These are phyloP conservation scores for Debaryomyces subglobosus DNA, from an alignment of 1,139 yeast genomes.

Conservation along the genomic window DNA sequence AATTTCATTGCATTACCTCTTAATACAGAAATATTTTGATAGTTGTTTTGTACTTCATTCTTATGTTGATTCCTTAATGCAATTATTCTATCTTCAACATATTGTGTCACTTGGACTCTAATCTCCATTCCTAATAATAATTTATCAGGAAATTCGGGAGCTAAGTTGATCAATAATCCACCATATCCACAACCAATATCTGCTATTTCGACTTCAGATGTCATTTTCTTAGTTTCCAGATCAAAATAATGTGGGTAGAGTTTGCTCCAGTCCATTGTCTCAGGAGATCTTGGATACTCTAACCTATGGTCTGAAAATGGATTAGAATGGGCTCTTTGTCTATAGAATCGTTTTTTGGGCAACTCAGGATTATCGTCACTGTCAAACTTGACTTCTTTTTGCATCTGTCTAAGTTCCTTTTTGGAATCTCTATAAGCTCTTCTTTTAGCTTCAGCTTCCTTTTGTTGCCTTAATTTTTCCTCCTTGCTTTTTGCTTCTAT, in stretches of 20 bases:
- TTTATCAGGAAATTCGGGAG: conserved; percentile 73
- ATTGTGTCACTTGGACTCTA: conserved; percentile 95
- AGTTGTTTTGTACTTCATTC: conserved; percentile 36
- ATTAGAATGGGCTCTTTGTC: conserved; percentile 97
- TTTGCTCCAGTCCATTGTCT: conserved; percentile 82
- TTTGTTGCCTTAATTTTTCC: conserved; percentile 30
- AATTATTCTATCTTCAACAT: conserved; percentile 91
- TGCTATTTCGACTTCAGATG: conserved; percentile 77
- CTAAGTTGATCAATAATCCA: conserved; percentile 79
- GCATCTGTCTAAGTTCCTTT: conserved; percentile 36
- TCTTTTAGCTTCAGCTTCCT: conserved; percentile 41
- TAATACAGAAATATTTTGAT: conserved; percentile 84
- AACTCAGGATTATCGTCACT: conserved; percentile 39
- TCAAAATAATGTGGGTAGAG: conserved; percentile 66
- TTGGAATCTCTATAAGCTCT: conserved; percentile 43
- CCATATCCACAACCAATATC: conserved; percentile 99
- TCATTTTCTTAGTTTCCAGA: conserved; percentile 43
- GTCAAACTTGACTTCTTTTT: conserved; percentile 36
- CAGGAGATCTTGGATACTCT: conserved; percentile 84
- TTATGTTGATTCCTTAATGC: conserved; percentile 71
- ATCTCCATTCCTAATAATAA: conserved; percentile 94
- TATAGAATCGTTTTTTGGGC: conserved; percentile 83
- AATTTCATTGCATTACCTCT: conserved; percentile 98
- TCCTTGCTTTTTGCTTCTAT: conserved; percentile 23
- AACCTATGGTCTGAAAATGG: conserved; percentile 95